phyloP scores from a whole-genome alignment of 768 basidiomycete genomes.

The Serendipita sp. region DNA sequence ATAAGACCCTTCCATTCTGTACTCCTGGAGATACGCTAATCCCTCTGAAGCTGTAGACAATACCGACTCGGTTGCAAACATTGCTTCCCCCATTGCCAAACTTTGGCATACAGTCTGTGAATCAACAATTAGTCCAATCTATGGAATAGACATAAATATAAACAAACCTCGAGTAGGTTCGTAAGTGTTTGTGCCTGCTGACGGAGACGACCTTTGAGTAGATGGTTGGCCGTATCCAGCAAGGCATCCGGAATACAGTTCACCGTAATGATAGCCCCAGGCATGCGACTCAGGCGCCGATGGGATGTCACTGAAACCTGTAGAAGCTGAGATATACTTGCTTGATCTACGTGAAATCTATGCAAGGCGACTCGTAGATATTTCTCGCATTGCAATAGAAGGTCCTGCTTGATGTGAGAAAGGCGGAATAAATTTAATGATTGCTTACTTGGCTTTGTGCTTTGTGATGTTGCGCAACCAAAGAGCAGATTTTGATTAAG shows the following conservation, averaged over 20 bases:
- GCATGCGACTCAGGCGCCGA: constrained; percentile 20
- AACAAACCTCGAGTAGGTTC: constrained; percentile 37
- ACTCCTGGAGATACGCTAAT: constrained; percentile 37
- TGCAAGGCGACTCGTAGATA: constrained; percentile 39
- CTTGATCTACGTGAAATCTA: constrained; percentile 31
- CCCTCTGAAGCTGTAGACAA: constrained; percentile 29
- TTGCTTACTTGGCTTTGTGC: constrained; percentile 34
- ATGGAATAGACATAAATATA: not conserved
- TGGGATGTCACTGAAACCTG: constrained; percentile 31
- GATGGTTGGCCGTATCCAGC: constrained; percentile 38
- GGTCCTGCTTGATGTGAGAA: constrained; percentile 28
- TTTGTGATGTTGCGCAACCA: constrained; percentile 46
- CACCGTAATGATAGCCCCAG: constrained; percentile 12
- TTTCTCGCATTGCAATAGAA: constrained; percentile 42
- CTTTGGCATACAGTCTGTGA: not conserved
- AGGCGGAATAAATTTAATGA: constrained; percentile 12
- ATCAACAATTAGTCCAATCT: not conserved
- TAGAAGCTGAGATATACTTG: constrained; percentile 33
- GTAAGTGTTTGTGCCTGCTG: constrained; percentile 33
- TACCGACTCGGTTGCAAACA: not conserved
- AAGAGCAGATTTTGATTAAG: constrained; percentile 34
- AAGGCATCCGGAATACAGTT: constrained; percentile 28
- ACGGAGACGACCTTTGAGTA: constrained; percentile 37
- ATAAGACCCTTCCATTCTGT: constrained; percentile 30
- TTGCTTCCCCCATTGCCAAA: not conserved